phyloP scores from a whole-genome alignment of 163 green algal genomes.

The Coccomyxa subellipsoidea region DNA sequence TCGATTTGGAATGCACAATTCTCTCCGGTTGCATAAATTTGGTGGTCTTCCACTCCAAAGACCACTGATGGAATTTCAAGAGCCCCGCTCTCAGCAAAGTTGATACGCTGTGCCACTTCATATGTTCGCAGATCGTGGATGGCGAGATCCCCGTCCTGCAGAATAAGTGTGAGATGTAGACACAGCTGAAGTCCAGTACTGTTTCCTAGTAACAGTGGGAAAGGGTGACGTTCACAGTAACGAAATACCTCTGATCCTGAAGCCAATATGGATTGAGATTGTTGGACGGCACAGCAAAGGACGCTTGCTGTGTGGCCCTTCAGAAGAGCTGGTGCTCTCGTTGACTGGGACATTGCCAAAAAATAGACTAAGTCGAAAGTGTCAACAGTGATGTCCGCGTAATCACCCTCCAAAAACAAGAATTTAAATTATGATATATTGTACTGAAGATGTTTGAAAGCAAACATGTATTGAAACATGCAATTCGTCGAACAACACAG shows the following conservation, averaged over 20 bases:
- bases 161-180: not conserved
- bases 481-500: too few relatives aligned
- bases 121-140: not conserved
- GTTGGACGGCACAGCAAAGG: not conserved
- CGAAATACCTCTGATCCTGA: not conserved
- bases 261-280: not conserved
- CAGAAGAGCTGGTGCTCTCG: not conserved
- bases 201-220: too few relatives aligned
- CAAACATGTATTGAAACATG: too few relatives aligned
- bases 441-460: too few relatives aligned
- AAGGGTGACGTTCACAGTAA: not conserved
- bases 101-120: not conserved
- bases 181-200: not conserved
- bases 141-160: not conserved
- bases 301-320: conserved; percentile 1
- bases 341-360: not conserved
- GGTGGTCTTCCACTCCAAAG: not conserved
- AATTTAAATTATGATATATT: too few relatives aligned
- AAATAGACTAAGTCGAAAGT: too few relatives aligned
- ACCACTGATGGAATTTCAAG: not conserved
- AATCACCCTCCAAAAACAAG: too few relatives aligned
- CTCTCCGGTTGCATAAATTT: not conserved
- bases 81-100: not conserved
- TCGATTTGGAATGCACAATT: not conserved
- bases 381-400: too few relatives aligned